These are phyloP conservation scores for Debaryomyces subglobosus DNA, from an alignment of 1,139 yeast species.

Conservation along the genomic window DNA sequence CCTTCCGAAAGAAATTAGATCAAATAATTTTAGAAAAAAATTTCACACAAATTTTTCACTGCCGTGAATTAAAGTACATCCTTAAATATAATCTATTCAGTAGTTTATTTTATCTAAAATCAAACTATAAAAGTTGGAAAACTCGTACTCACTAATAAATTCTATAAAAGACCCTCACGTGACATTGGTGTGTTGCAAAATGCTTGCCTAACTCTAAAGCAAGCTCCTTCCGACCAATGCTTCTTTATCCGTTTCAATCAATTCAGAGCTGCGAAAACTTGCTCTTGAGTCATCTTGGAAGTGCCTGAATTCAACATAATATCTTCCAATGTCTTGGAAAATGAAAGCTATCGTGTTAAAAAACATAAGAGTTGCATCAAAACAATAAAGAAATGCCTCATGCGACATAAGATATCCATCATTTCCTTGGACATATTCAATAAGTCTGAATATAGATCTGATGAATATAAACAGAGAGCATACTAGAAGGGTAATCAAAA, in stretches of 20 bases:
- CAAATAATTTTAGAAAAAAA: too few species aligned
- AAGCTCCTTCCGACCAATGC: not conserved
- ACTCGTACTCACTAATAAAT: too few species aligned
- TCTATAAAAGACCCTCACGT: too few species aligned
- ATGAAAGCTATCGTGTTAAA: conserved; percentile 8
- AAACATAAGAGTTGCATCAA: conserved; percentile 35
- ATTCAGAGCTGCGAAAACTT: not conserved
- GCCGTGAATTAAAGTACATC: too few species aligned
- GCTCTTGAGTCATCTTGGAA: too few species aligned
- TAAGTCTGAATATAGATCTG: conserved; percentile 43
- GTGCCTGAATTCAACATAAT: not conserved
- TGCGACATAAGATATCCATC: conserved; percentile 35
- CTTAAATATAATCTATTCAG: too few species aligned
- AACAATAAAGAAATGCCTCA: conserved; percentile 39
- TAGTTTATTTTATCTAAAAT: too few species aligned
- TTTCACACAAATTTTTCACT: too few species aligned
- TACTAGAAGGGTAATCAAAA: conserved; percentile 21
- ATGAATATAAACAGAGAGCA: conserved; percentile 35
- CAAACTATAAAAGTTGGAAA: too few species aligned
- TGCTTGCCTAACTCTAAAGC: too few species aligned
- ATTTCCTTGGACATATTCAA: conserved; percentile 43
- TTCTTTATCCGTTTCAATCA: not conserved
- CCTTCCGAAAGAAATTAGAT: too few species aligned
- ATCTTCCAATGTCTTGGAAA: not conserved
- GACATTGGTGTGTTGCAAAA: too few species aligned